Evolutionary conservation across 441 rosid species (phyloP), one percentile per base, ranked within the genome.

Genomic region (Breynia disticha): DNA sequence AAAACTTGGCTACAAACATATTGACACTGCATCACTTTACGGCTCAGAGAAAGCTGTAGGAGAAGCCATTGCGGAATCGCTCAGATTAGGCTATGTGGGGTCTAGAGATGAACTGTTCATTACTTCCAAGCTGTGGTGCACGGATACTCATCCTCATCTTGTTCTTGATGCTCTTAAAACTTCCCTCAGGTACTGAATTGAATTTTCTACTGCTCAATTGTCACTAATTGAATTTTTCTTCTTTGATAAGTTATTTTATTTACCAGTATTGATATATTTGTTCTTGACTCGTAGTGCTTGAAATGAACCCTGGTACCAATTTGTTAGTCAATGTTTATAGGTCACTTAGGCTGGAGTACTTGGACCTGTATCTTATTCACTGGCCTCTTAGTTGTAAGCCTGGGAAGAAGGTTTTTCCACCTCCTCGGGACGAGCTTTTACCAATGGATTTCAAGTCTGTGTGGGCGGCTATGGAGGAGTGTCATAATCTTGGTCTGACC

Each of bases 381-480:
- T 66, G 57, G 70, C 78, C 78, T 13, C 22, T 70, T 14, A 69
- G 72, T 37, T 52, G 62, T 3, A 73, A 67, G 57, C 72, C 72
- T 32, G 69, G 64, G 19, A 54, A 22, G n/a, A 13, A 19, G 3
- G 24, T 1, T 12, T 57, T 10, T 7, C 65, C 65, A 19, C 49
- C 41, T 6, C 60, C 65, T 0, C 16, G 55, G 18, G 70, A 61
- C 16, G 67, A 67, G 4, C 63, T 54, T 16, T 21, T 54, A 9
- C 62, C 71, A 1, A 61, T 62, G 65, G 64, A 76, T 41, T 56
- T 41, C 38, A 62, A 59, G 61, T 49, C 60, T 15, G 73, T 70
- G 6, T 73, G 77, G 78, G 64, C 55, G 46, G 66, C 61, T 21
- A 74, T 74, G 78, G 78, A 74, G 61, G 72, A 67, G 46, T 65